Percentiles rank a stretch among this genome's conserved stretches.
Conservation (phyloP, 768 basidiomycete genomes). For the Mycena amicta region DNA sequence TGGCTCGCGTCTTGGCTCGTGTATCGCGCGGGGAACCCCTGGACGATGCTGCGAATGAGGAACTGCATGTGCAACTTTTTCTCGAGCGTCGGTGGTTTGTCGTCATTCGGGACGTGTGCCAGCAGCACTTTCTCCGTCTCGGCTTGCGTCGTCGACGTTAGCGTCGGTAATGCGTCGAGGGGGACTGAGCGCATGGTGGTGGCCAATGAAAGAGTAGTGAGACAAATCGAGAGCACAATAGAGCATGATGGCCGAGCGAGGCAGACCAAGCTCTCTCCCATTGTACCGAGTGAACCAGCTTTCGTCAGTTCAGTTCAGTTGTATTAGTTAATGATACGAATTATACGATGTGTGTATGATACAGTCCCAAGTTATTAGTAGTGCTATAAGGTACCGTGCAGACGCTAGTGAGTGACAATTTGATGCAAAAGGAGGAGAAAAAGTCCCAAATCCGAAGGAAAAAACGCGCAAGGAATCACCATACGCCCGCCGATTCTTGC, state of each 20-base stretch:
- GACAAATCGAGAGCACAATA: background rate
- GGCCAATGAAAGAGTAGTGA: constrained; percentile 8
- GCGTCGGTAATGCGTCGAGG: constrained; percentile 61
- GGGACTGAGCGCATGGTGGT: constrained; percentile 38
- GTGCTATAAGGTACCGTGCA: constrained; percentile 5
- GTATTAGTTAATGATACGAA: constrained; percentile 19
- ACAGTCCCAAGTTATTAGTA: constrained; percentile 11
- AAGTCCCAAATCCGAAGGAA: constrained; percentile 12
- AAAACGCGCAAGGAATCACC: constrained; percentile 13
- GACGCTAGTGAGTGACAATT: constrained; percentile 20
- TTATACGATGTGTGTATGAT: constrained; percentile 1
- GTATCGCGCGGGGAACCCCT: constrained; percentile 82
- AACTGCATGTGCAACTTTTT: constrained; percentile 74
- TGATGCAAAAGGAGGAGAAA: constrained; percentile 7
- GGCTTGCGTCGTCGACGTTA: constrained; percentile 62
- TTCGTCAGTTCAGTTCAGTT: constrained; percentile 7
- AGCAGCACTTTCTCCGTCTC: constrained; percentile 70
- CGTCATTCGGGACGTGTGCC: constrained; percentile 47
- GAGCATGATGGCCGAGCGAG: background rate
- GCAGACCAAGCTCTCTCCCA: background rate
- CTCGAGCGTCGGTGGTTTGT: constrained; percentile 45
- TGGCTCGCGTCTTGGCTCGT: constrained; percentile 89
- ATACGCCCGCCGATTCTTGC: constrained; percentile 22
- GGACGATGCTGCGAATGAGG: constrained; percentile 68
- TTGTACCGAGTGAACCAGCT: too few species aligned